Evolutionary conservation across 805 yeast species (phyloP).

Genomic region (Zygoascus bituminiphila): DNA sequence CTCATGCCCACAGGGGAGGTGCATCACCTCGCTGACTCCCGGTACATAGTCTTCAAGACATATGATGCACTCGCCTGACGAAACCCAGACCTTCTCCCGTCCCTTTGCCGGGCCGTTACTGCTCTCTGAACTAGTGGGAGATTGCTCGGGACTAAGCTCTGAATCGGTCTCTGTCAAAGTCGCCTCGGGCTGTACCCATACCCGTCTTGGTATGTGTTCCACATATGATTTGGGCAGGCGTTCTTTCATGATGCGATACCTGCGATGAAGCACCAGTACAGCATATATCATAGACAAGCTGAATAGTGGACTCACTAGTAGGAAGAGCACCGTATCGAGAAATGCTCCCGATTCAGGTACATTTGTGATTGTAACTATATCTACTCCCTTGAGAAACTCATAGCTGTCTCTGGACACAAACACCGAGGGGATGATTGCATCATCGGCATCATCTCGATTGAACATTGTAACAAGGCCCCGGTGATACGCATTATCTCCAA

Average conservation of each 20-base stretch:
- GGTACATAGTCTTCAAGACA: conserved; percentile 48
- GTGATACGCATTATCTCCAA: conserved; percentile 45
- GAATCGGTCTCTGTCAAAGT: neutral
- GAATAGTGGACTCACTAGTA: conserved; percentile 34
- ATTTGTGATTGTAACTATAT: conserved; percentile 17
- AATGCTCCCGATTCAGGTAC: conserved; percentile 26
- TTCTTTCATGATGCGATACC: conserved; percentile 27
- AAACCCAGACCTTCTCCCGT: conserved; percentile 31
- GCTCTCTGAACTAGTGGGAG: neutral
- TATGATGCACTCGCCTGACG: conserved; percentile 49
- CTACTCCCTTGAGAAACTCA: conserved; percentile 18
- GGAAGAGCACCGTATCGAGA: conserved; percentile 30
- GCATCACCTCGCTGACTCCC: conserved; percentile 40
- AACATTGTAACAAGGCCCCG: conserved; percentile 48
- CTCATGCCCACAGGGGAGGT: conserved; percentile 53
- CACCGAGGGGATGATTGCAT: conserved; percentile 42
- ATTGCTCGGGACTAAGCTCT: neutral
- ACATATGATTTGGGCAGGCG: conserved; percentile 33
- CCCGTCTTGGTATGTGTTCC: conserved; percentile 30
- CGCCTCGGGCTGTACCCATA: conserved; percentile 22
- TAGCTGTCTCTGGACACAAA: conserved; percentile 43
- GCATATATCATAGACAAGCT: conserved; percentile 31
- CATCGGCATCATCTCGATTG: conserved; percentile 37
- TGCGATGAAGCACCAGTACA: conserved; percentile 29
- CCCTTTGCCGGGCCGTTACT: conserved; percentile 5